Evolutionary conservation across 2,329 filamentous ascomycete genomes (phyloP).

Genomic region (Diaporthe vexans): DNA sequence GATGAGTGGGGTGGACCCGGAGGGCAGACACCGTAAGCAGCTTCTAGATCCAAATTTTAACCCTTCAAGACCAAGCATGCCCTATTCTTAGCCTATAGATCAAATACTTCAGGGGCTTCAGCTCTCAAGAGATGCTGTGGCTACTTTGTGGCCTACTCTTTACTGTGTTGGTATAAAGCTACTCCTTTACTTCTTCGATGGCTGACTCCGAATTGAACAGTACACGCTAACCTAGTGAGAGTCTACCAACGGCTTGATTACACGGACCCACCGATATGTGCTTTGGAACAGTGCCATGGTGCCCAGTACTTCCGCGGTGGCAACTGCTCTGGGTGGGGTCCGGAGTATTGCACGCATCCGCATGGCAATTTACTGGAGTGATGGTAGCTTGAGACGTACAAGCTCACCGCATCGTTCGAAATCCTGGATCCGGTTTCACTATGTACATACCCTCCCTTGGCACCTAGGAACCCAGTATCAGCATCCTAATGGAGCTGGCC

Average conservation of each 20-base stretch:
- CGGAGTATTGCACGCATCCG: constrained; percentile 9
- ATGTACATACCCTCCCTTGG: background rate
- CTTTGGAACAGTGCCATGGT: constrained; percentile 14
- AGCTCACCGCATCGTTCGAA: background rate
- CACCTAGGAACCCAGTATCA: background rate
- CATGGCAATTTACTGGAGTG: background rate
- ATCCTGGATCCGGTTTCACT: background rate
- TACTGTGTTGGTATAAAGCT: too few species aligned
- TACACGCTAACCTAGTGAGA: constrained; percentile 24
- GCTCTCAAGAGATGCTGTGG: too few species aligned
- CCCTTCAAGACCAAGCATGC: too few species aligned
- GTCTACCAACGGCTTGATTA: constrained; percentile 37
- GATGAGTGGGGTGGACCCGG: background rate
- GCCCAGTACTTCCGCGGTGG: constrained; percentile 36
- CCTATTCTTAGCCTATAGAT: too few species aligned
- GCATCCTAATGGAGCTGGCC: background rate
- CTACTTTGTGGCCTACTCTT: too few species aligned
- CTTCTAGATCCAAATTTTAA: too few species aligned
- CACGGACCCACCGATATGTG: constrained; percentile 30
- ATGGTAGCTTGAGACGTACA: background rate
- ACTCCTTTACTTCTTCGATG: too few species aligned
- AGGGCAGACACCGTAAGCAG: too few species aligned
- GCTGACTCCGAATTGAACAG: too few species aligned
- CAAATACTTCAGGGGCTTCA: too few species aligned
- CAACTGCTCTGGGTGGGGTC: constrained; percentile 38